Evolutionary conservation across 805 yeast species (phyloP), one percentile per base, ranked within the genome.

Genomic region (Saccharomycopsis olivae): DNA sequence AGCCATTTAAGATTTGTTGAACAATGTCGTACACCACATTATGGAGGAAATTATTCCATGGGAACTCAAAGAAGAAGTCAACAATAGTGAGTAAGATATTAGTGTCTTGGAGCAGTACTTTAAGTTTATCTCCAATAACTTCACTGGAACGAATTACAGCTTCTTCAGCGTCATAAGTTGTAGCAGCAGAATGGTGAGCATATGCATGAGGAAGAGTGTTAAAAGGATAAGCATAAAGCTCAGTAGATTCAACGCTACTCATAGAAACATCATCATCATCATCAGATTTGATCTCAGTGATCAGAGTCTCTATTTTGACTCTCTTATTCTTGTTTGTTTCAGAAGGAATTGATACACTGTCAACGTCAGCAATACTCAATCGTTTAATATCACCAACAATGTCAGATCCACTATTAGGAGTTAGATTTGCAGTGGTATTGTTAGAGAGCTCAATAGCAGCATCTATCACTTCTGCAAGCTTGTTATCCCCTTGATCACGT

Each of bases 1-100:
- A 66, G 0, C 89, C 94, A 58, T 81, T 82, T 54, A 83, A 73
- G 15, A 82, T 74, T 54, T 83, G 94, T 53, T 83, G 94, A 27
- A 81, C 76, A 47, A 83, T 69, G 57, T 83, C 94, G 59, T 82
- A 83, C 1, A 82, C 89, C 46, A 83, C 94, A 53, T 82, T 83
- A 58, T 83, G 94, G 58, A 84, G 70, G 51, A 83, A 83, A 48
- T 83, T 83, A 51, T 83, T 83, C 89, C 92, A 83, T 9, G 88
- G 84, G 53, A 73, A 82, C 41, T 67, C 62, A 52, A 78, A 76
- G 52, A 83, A 79, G 73, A 76, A 78, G 23, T 68, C 61, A n/a
- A 82, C 59, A 11, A 82, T 77, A 13, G 75, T 69, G 11, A 62
- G 55, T 31, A 82, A 64, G 33, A 81, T 72, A 16, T 66, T 63